Evolutionary conservation across 441 rosid species (phyloP), one percentile per base, ranked within the genome.

Genomic region (Populus hybrid): DNA sequence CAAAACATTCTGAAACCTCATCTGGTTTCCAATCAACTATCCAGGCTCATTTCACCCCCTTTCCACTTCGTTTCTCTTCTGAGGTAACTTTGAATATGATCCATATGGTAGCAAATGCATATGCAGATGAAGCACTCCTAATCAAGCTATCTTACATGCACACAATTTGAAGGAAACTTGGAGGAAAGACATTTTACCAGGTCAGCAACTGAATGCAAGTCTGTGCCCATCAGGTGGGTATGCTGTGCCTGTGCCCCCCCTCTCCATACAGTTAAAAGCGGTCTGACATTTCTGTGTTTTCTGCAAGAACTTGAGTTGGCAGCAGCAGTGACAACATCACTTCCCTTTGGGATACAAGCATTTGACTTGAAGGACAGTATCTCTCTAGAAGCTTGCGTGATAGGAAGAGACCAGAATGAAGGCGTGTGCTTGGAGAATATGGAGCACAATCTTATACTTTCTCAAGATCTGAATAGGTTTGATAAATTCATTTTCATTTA

Each of bases 11-110:
- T 21, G 89, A 79, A 73, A 71, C 86, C 72, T 46, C 91, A 11
- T 88, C 83, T 72, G 83, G 87, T 0, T 79, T 87, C 81, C 92
- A 90, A 38, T 86, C 93, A 18, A 79, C 97, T 11, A 59, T 87
- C 76, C 91, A 83, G 24, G 71, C 82, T 76, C 89, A 90, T 70
- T 86, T 83, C 38, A 90, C 83, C 68, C 83, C 88, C 19, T 92
- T 85, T 77, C 89, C 87, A 71, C 78, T 82, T 30, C 82, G 84
- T 28, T 66, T 74, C 40, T 59, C 89, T 74, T 80, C 85, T 9
- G 79, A 67, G 94, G 97, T 91, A 71, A 81, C 84, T 78, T 71
- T 35, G 40, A 35, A 67, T 5, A 26, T 26, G 68, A 40, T 74
- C 40, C 63, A 6, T 42, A 2, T 32, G 7, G 67, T 36, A 77